Evolutionary conservation across 2,329 filamentous ascomycete species (phyloP).

Genomic region (Nigrospora sphaerica): DNA sequence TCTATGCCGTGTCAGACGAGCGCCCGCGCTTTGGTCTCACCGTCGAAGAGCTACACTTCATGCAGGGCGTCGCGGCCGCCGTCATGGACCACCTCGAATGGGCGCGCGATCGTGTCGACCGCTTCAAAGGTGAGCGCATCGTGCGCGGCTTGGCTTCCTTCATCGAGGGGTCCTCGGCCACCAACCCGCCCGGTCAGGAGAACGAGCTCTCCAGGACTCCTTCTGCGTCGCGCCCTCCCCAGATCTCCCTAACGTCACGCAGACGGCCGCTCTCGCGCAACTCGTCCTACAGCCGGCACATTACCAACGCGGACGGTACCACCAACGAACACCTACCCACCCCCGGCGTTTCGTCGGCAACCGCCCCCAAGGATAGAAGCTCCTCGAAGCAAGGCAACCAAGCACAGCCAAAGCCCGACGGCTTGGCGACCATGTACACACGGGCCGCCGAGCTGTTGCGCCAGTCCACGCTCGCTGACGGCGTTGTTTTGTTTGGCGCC

Average conservation of each 20-base stretch:
- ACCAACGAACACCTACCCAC: no score
- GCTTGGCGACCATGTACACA: slow-evolving; percentile 6
- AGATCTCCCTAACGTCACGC: no score
- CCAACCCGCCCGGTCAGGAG: background rate
- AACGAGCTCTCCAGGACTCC: no score
- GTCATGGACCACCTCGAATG: slow-evolving; percentile 56
- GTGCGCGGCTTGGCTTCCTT: slow-evolving; percentile 47
- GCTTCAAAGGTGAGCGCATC: slow-evolving; percentile 45
- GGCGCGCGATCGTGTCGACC: slow-evolving; percentile 42
- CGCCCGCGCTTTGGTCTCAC: slow-evolving; percentile 43
- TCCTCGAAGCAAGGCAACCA: background rate
- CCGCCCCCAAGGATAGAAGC: background rate
- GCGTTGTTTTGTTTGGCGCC: slow-evolving; percentile 21
- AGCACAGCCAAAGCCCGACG: background rate
- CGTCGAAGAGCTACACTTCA: slow-evolving; percentile 39
- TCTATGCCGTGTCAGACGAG: slow-evolving; percentile 52
- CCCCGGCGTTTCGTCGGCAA: no score
- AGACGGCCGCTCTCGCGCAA: no score
- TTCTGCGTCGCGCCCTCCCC: no score
- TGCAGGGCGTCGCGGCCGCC: slow-evolving; percentile 48
- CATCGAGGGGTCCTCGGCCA: slow-evolving; percentile 38
- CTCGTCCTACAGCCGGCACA: no score
- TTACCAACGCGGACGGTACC: no score
- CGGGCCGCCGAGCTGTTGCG: slow-evolving; percentile 21
- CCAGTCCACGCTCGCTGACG: slow-evolving; percentile 21